These are phyloP conservation scores for Aspergillus aculeatinus DNA, from an alignment of 2,329 filamentous ascomycete genomes.

Conservation along the genomic window DNA sequence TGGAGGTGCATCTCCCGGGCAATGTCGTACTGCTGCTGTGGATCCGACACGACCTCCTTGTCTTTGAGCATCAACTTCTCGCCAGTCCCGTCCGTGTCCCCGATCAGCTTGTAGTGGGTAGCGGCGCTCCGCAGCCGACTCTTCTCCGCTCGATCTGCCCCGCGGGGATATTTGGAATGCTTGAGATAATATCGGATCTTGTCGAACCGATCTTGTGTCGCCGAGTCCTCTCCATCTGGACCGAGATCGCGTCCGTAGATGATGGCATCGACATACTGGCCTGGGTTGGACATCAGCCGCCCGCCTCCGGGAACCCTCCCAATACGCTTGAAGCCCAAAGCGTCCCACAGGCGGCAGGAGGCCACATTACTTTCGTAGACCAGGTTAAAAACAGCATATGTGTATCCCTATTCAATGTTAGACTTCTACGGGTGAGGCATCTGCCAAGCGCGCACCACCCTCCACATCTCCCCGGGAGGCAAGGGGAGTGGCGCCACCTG, in stretches of 20 bases:
- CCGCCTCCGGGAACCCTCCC: slow-evolving; percentile 74
- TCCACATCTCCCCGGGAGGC: not conserved
- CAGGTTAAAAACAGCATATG: slow-evolving; percentile 90
- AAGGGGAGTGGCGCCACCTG: not conserved
- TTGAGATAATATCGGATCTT: slow-evolving; percentile 98
- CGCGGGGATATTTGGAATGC: slow-evolving; percentile 87
- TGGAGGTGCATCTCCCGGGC: slow-evolving; percentile 71
- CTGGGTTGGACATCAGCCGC: slow-evolving; percentile 67
- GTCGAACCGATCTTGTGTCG: slow-evolving; percentile 95
- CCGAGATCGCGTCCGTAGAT: slow-evolving; percentile 68
- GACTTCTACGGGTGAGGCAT: not conserved
- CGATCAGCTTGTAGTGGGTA: slow-evolving; percentile 84
- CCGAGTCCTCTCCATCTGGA: slow-evolving; percentile 72
- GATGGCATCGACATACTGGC: slow-evolving; percentile 70
- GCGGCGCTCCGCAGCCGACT: slow-evolving; percentile 88
- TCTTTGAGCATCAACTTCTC: slow-evolving; percentile 95
- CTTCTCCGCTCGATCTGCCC: slow-evolving; percentile 93
- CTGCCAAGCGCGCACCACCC: not conserved
- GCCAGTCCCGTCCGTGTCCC: slow-evolving; percentile 47
- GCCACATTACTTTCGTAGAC: slow-evolving; percentile 93
- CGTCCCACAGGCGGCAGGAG: slow-evolving; percentile 88
- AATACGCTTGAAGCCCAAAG: slow-evolving; percentile 87
- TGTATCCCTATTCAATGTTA: slow-evolving; percentile 63
- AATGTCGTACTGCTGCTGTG: slow-evolving; percentile 85
- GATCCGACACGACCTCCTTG: slow-evolving; percentile 93